A percentile compares a stretch with the other conserved stretches of the same genome.
Conservation (phyloP, 163 green algal genomes). For the Chloromonas sp. region DNA sequence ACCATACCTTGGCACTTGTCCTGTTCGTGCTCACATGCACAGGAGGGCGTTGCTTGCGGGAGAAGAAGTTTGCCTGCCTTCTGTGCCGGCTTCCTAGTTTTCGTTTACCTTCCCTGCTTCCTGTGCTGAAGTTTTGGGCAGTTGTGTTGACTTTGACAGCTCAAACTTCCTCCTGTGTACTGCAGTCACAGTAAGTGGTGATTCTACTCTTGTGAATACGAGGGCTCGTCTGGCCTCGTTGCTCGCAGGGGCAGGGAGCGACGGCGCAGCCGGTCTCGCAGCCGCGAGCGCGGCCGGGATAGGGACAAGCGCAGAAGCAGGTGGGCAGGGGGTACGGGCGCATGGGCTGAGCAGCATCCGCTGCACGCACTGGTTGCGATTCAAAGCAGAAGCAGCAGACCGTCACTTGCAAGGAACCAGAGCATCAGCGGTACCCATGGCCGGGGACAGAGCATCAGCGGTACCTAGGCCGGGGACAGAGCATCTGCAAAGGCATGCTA, state of each 20-base stretch:
- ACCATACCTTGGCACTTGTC: too few relatives aligned
- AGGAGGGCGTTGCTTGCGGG: too few relatives aligned
- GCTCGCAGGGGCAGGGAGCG: too few relatives aligned
- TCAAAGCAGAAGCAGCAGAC: neutral
- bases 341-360: neutral
- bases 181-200: neutral
- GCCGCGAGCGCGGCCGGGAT: slow-evolving; percentile 27
- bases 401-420: neutral
- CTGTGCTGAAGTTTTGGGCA: neutral
- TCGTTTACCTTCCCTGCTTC: neutral
- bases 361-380: neutral
- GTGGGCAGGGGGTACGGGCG: slow-evolving; percentile 13
- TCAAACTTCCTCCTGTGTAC: neutral
- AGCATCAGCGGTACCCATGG: too few relatives aligned
- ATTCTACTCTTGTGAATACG: neutral
- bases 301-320: slow-evolving; percentile 12
- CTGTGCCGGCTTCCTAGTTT: too few relatives aligned
- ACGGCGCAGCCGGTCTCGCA: neutral
- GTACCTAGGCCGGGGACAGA: too few relatives aligned
- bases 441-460: too few relatives aligned
- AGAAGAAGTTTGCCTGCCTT: too few relatives aligned
- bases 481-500: too few relatives aligned
- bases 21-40: too few relatives aligned
- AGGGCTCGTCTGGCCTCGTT: neutral
- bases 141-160: neutral